A percentile compares a stretch with the other conserved stretches of the same genome.
Conservation (phyloP, 768 basidiomycete species). For the Cantharellus cinnabarinus region DNA sequence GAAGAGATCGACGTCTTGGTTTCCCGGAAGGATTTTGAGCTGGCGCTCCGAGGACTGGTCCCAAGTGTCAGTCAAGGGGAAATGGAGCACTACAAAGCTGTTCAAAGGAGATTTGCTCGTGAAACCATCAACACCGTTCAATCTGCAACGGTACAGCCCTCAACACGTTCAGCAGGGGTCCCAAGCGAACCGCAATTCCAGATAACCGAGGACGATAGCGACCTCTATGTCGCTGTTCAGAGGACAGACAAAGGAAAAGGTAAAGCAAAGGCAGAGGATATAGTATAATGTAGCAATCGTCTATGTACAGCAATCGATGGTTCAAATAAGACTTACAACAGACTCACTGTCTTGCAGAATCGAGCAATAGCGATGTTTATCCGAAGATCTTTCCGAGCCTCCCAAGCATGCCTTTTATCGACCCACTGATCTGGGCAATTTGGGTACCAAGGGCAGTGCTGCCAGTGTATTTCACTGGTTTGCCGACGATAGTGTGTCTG, state of each 20-base stretch:
- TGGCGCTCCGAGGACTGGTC: slow-evolving; percentile 45
- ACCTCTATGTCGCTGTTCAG: neutral
- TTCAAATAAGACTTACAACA: too few relatives aligned
- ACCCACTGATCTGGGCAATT: slow-evolving; percentile 15
- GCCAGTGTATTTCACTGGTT: slow-evolving; percentile 24
- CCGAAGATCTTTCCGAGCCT: neutral
- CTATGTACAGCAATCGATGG: too few relatives aligned
- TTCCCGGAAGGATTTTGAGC: slow-evolving; percentile 48
- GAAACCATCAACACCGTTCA: slow-evolving; percentile 13
- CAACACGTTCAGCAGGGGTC: too few relatives aligned
- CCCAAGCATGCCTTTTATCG: neutral
- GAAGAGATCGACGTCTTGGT: slow-evolving; percentile 64
- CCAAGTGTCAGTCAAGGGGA: slow-evolving; percentile 74
- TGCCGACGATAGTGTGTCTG: slow-evolving; percentile 30
- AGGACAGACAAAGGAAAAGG: neutral
- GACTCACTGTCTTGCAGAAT: too few relatives aligned
- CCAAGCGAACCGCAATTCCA: neutral
- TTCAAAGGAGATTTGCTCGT: slow-evolving; percentile 48
- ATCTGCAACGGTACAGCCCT: too few relatives aligned
- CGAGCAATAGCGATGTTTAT: neutral
- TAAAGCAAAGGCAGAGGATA: neutral
- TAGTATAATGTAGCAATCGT: neutral
- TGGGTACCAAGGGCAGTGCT: slow-evolving; percentile 28
- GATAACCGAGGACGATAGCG: neutral
- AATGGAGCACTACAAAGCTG: slow-evolving; percentile 59